Conservation (phyloP, 1,139 yeast genomes). For the Geotrichum restrictum region DNA sequence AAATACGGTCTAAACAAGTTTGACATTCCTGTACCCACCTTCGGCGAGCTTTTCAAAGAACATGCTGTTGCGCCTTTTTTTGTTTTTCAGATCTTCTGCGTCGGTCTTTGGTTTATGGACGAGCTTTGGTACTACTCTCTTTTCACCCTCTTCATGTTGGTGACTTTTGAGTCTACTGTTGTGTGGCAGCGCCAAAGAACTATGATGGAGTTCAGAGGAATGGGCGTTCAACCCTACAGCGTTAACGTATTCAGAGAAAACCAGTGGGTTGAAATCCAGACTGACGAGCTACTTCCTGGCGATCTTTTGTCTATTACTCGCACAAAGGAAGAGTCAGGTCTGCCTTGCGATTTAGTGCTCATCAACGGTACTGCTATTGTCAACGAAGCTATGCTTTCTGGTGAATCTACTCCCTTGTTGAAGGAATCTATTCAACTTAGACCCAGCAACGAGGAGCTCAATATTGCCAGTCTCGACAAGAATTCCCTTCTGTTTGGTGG, state of each 20-base stretch:
- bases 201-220: constrained; percentile 89
- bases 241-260: constrained; percentile 68
- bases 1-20: constrained; percentile 80
- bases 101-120: constrained; percentile 93
- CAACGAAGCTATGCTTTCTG: constrained; percentile 96
- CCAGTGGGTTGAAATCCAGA: constrained; percentile 66
- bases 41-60: constrained; percentile 84
- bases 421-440: constrained; percentile 87
- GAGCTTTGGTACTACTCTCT: constrained; percentile 95
- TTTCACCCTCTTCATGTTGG: constrained; percentile 86
- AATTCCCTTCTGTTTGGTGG: constrained; percentile 93
- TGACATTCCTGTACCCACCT: constrained; percentile 93
- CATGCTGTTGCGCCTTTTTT: constrained; percentile 98
- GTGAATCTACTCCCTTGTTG: constrained; percentile 94
- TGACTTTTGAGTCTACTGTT: constrained; percentile 89
- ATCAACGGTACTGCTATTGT: constrained; percentile 88
- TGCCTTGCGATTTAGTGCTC: constrained; percentile 91
- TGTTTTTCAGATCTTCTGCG: constrained; percentile 93
- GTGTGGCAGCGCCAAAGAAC: constrained; percentile 91
- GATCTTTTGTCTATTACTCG: constrained; percentile 86
- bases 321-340: constrained; percentile 84
- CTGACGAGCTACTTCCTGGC: constrained; percentile 82
- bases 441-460: constrained; percentile 63
- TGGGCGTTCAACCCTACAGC: constrained; percentile 92
- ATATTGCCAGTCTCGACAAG: constrained; percentile 80